Percentiles rank a stretch among this genome's conserved stretches.
Conservation (phyloP, 2,329 filamentous ascomycete species). For the Colletotrichum melonis region DNA sequence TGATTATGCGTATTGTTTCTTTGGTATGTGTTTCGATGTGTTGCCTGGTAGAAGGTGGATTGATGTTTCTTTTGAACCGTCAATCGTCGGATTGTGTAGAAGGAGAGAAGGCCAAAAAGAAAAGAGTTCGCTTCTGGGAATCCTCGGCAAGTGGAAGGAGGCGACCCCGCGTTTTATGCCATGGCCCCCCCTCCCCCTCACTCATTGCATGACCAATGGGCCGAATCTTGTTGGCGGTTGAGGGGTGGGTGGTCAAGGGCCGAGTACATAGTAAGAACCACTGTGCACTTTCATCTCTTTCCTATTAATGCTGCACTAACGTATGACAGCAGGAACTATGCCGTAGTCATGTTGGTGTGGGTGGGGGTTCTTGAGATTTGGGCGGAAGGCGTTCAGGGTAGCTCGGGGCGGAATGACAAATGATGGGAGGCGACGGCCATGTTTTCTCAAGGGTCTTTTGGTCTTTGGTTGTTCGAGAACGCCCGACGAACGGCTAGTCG, state of each 20-base stretch:
- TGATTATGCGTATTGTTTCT: not conserved
- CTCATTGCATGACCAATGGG: conserved; percentile 30
- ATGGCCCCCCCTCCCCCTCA: conserved; percentile 22
- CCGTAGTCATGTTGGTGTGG: conserved; percentile 3
- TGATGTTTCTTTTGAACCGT: not conserved
- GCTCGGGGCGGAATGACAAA: conserved; percentile 15
- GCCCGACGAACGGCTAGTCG: not conserved
- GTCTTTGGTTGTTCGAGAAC: conserved; percentile 1
- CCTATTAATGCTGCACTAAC: conserved; percentile 18
- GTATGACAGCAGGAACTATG: conserved; percentile 22
- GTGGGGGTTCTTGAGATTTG: not conserved
- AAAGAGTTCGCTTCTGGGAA: not conserved
- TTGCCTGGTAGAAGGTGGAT: not conserved
- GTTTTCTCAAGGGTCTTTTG: not conserved
- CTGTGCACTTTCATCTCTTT: conserved; percentile 23
- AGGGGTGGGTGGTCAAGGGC: not conserved
- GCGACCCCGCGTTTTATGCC: conserved; percentile 35
- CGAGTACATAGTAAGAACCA: conserved; percentile 20
- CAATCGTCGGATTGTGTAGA: conserved; percentile 8
- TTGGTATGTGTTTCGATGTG: not conserved
- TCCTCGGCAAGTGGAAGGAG: not conserved
- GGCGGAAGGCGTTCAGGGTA: not conserved
- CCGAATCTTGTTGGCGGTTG: conserved; percentile 28
- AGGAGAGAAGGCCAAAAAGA: not conserved
- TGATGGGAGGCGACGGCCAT: not conserved